Conservation (phyloP, 768 basidiomycete genomes). For the Tylopilus plumbeoviolaceoides region DNA sequence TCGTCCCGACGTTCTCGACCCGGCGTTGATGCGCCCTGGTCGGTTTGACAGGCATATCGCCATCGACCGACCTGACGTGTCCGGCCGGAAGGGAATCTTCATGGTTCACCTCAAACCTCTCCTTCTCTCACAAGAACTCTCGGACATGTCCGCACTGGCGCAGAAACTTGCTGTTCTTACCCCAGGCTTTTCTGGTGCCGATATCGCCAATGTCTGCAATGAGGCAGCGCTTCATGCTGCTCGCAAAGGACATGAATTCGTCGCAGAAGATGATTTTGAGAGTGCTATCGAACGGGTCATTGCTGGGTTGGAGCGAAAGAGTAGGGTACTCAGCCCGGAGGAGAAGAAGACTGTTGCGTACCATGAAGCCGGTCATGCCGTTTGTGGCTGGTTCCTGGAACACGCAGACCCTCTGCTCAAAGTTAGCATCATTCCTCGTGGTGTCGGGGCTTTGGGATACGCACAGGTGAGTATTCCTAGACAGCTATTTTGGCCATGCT, state of each 20-base stretch:
- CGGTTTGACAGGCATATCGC: slow-evolving; percentile 96
- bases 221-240: slow-evolving; percentile 96
- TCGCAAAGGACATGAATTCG: slow-evolving; percentile 70
- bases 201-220: slow-evolving; percentile 98
- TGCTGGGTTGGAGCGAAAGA: slow-evolving; percentile 95
- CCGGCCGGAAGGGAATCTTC: slow-evolving; percentile 92
- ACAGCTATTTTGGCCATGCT: slow-evolving; percentile 4
- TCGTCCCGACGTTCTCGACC: slow-evolving; percentile 92
- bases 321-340: slow-evolving; percentile 84
- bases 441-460: slow-evolving; percentile 93
- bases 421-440: slow-evolving; percentile 97
- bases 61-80: slow-evolving; percentile 93
- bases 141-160: slow-evolving; percentile 55
- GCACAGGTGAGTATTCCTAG: slow-evolving; percentile 62
- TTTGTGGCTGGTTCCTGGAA: slow-evolving; percentile 98
- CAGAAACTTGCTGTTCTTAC: slow-evolving; percentile 96
- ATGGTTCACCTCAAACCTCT: slow-evolving; percentile 87
- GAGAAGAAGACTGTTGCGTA: slow-evolving; percentile 99
- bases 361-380: slow-evolving; percentile 98
- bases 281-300: slow-evolving; percentile 98
- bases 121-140: slow-evolving; percentile 55
- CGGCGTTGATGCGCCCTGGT: slow-evolving; percentile 93
- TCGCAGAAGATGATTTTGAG: slow-evolving; percentile 87
- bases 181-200: slow-evolving; percentile 97
- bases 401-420: slow-evolving; percentile 96